Base-by-base conservation (phyloP, 768 basidiomycete species). In the Lentinula edodes region DNA sequence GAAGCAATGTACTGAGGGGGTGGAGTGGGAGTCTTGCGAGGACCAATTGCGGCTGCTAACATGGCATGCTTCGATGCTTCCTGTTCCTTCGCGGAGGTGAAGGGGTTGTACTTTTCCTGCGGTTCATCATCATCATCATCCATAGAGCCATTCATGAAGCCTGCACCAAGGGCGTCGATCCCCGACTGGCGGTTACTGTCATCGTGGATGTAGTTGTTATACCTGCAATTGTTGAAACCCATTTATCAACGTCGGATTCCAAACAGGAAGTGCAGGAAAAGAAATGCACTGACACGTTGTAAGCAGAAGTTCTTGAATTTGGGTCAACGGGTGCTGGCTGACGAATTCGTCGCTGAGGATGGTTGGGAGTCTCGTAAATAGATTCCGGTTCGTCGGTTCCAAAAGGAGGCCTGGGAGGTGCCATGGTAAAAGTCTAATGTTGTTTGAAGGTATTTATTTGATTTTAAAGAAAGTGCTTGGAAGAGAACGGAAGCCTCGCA, bases 381-480 rank as follows among this genome's bases (percentile, higher is more conserved):
- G 82, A 79, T 71, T 88, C 85, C 6, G 84, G 83, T 67, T 87
- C 82, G 73, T 90, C 84, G 41, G 86, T 88, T 51, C 85, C 88
- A 69, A 81, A 89, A 32, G 86, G 86, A 12, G 86, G 86, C 72
- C 76, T 79, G 63, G 85, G 75, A 58, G 85, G 78, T 23, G 82
- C 70, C 73, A 76, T 75, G 28, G 59, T 57, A 57, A 56, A 53
- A 36, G 61, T 53, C 60, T 62, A 65, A 65, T 66, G 63, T 67
- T 62, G 64, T 58, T 66, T 63, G 65, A 3, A 28, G 65, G 66
- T 65, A 63, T 63, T 67, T 64, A 59, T 61, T 64, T 65, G 62
- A 50, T 34, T 36, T 54, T 55, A 66, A 51, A 65, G 62, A 64
- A 67, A 58, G 65, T 61, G 61, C 36, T 63, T 63, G 56, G 41